These are phyloP conservation scores for Hanseniaspora singularis DNA, from an alignment of 805 yeast genomes.

Conservation along the genomic window DNA sequence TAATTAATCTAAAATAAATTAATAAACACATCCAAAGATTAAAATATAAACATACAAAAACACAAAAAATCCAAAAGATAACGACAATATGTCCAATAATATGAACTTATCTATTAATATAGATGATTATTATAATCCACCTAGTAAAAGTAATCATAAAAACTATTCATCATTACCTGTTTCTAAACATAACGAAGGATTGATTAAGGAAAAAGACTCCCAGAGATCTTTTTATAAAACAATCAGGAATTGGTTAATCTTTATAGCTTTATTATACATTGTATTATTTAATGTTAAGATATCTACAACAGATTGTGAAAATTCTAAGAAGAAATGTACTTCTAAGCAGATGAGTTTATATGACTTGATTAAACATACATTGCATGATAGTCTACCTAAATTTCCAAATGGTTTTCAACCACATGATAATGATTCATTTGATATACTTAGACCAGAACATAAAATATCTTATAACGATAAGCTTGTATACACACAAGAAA, in stretches of 20 bases:
- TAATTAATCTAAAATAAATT: too few relatives aligned
- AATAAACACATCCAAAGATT: too few relatives aligned
- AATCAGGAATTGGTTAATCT: background rate
- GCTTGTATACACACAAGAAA: constrained; percentile 30
- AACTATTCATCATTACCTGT: background rate
- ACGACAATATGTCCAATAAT: background rate
- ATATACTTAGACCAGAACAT: constrained; percentile 9
- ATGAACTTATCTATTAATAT: background rate
- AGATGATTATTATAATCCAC: background rate
- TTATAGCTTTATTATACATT: background rate
- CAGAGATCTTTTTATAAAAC: background rate
- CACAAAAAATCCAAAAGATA: too few relatives aligned
- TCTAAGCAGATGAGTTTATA: too few relatives aligned
- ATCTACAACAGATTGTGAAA: background rate
- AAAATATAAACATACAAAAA: too few relatives aligned
- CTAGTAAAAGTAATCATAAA: background rate
- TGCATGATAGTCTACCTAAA: too few relatives aligned
- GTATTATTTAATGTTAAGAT: background rate
- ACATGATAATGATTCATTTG: constrained; percentile 4
- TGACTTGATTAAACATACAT: too few relatives aligned
- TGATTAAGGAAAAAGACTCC: background rate
- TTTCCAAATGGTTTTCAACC: background rate
- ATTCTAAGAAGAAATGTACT: too few relatives aligned
- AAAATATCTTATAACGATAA: constrained; percentile 1
- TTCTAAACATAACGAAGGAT: background rate